phyloP scores from a whole-genome alignment of 306 rosid species.

The Trichosanthes cucumerina region DNA sequence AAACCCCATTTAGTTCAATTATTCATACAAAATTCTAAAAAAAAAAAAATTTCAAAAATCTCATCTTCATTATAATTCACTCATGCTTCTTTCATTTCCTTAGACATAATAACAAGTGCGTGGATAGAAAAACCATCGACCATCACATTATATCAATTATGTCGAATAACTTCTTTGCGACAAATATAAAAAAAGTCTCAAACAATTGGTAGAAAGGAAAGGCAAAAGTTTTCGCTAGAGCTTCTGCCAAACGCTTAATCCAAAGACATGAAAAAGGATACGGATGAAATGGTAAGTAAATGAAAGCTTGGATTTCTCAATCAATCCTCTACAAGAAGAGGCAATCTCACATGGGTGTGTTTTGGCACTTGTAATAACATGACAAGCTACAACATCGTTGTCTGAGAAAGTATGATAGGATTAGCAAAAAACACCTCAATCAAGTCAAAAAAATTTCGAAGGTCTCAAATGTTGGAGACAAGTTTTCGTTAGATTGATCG shows the following conservation, averaged over 20 bases:
- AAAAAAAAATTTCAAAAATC: neutral
- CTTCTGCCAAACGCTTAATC: neutral
- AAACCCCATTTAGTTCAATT: neutral
- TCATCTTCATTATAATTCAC: neutral
- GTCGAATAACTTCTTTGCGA: neutral
- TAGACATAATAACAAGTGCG: neutral
- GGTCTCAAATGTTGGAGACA: neutral
- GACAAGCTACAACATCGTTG: slow-evolving; percentile 1
- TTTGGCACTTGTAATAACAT: neutral
- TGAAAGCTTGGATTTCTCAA: neutral
- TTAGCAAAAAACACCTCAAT: neutral
- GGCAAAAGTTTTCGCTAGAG: neutral
- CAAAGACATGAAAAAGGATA: neutral
- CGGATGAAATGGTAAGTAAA: neutral
- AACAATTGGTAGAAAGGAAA: neutral
- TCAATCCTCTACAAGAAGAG: neutral
- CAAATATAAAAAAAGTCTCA: neutral
- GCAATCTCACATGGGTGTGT: neutral
- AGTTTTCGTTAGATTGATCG: neutral
- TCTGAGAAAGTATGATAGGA: neutral
- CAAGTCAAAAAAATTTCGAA: neutral
- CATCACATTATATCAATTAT: neutral
- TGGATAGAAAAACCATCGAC: neutral
- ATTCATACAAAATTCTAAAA: neutral
- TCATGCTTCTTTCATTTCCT: neutral